phyloP scores from a whole-genome alignment of 768 basidiomycete genomes.

The Russula abietina region DNA sequence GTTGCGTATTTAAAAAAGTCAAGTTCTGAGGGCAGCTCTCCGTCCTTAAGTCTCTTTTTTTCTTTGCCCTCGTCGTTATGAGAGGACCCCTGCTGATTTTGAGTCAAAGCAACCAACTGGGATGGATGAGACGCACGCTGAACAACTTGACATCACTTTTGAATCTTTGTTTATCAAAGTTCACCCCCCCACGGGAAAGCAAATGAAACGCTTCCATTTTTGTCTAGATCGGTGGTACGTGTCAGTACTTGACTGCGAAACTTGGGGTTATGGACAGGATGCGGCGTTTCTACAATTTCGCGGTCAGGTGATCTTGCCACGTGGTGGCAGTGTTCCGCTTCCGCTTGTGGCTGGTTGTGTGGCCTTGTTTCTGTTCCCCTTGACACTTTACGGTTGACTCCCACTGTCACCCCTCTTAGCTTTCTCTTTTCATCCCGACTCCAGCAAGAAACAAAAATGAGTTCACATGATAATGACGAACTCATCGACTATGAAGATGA shows the following conservation, averaged over 20 bases:
- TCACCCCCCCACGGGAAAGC: slow-evolving; percentile 78
- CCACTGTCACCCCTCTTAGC: slow-evolving; percentile 28
- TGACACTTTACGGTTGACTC: slow-evolving; percentile 25
- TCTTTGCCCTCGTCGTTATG: slow-evolving; percentile 26
- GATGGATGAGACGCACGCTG: slow-evolving; percentile 38
- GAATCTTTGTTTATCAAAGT: slow-evolving; percentile 74
- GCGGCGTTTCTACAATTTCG: background rate
- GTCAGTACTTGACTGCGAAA: background rate
- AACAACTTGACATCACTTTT: slow-evolving; percentile 67
- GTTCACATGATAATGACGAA: slow-evolving; percentile 81
- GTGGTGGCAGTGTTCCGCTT: background rate
- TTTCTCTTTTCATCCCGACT: slow-evolving; percentile 29
- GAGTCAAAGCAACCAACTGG: background rate
- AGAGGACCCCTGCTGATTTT: slow-evolving; percentile 28
- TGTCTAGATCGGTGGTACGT: background rate
- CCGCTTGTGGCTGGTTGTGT: slow-evolving; percentile 14
- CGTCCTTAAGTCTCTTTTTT: slow-evolving; percentile 30
- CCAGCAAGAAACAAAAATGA: slow-evolving; percentile 45
- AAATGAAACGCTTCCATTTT: slow-evolving; percentile 84
- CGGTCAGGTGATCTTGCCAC: slow-evolving; percentile 15
- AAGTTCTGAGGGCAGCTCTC: slow-evolving; percentile 65
- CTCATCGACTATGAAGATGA: slow-evolving; percentile 95
- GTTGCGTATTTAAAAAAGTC: slow-evolving; percentile 91
- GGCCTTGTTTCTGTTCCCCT: slow-evolving; percentile 16
- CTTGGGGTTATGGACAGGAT: too few relatives aligned